phyloP scores from a whole-genome alignment of 2,329 filamentous ascomycete species.

The Chrysoporthe cubensis region DNA sequence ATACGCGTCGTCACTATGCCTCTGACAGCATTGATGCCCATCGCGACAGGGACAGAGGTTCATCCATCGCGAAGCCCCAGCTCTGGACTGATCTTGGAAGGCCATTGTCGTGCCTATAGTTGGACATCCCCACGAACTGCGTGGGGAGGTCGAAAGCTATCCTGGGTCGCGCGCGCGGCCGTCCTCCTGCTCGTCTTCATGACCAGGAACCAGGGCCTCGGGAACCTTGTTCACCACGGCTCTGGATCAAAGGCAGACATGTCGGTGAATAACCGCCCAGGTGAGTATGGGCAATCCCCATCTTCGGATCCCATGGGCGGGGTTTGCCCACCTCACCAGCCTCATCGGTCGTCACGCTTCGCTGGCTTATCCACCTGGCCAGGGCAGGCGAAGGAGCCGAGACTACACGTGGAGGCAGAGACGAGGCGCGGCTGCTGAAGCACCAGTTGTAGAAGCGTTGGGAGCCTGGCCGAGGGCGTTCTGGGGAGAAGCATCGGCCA shows the following conservation, averaged over 20 bases:
- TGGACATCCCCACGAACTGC: neutral
- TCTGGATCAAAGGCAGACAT: neutral
- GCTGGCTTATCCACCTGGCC: conserved; percentile 6
- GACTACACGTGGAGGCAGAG: conserved; percentile 11
- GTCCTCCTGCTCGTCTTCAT: neutral
- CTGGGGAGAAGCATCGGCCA: neutral
- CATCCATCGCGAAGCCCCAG: neutral
- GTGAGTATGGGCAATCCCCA: conserved; percentile 1
- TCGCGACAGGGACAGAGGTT: neutral
- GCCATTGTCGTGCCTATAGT: neutral
- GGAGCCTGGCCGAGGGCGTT: neutral
- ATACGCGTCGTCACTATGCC: neutral
- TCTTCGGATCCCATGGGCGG: conserved; percentile 12
- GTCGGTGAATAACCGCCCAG: neutral
- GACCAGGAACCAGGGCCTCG: neutral
- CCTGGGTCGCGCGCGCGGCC: conserved; percentile 17
- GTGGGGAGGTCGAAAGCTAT: conserved; percentile 11
- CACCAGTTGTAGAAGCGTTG: conserved; percentile 2
- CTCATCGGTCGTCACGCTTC: conserved; percentile 13
- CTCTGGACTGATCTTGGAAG: neutral
- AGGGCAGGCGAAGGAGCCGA: neutral
- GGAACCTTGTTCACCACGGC: neutral
- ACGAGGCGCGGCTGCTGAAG: conserved; percentile 13
- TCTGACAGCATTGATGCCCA: neutral
- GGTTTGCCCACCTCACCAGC: conserved; percentile 13